Percentiles rank a stretch among this genome's conserved stretches.
phyloP scores from a whole-genome alignment of 2,329 filamentous ascomycete species.

The Aspergillus floridensis region DNA sequence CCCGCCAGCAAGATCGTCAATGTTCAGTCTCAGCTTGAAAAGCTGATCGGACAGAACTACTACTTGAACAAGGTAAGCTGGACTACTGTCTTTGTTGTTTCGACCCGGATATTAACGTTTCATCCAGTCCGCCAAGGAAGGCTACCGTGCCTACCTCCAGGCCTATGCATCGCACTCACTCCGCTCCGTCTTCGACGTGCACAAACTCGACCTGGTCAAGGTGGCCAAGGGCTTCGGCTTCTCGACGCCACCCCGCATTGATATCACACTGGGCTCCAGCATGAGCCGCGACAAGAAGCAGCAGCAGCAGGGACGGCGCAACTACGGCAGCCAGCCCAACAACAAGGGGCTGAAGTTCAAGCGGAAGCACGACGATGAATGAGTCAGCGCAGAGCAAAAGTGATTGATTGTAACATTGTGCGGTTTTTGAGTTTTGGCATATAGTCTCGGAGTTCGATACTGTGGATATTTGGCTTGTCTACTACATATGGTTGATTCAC shows the following conservation, averaged over 20 bases:
- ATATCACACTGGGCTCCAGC: slow-evolving; percentile 74
- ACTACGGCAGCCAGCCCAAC: slow-evolving; percentile 73
- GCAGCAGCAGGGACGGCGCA: slow-evolving; percentile 56
- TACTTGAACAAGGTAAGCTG: slow-evolving; percentile 78
- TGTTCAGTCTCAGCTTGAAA: slow-evolving; percentile 87
- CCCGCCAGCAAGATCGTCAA: slow-evolving; percentile 88
- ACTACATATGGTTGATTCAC: slow-evolving; percentile 1
- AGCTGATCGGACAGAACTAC: slow-evolving; percentile 92
- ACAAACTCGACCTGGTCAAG: slow-evolving; percentile 78
- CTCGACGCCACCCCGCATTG: slow-evolving; percentile 70
- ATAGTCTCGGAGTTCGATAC: slow-evolving; percentile 14
- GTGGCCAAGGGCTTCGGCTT: slow-evolving; percentile 85
- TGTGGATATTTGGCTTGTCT: slow-evolving; percentile 9
- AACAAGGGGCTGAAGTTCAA: slow-evolving; percentile 58
- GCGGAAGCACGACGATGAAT: slow-evolving; percentile 40
- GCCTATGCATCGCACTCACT: slow-evolving; percentile 87
- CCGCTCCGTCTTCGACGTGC: slow-evolving; percentile 78
- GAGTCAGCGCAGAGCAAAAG: slow-evolving; percentile 7
- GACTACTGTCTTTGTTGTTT: background rate
- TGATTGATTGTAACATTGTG: slow-evolving; percentile 1
- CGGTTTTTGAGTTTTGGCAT: slow-evolving; percentile 9
- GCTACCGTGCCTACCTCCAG: slow-evolving; percentile 87
- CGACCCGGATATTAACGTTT: slow-evolving; percentile 6
- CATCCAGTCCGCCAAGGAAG: slow-evolving; percentile 61
- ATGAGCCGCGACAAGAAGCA: slow-evolving; percentile 72